phyloP scores from a whole-genome alignment of 1,284 basidiomycete species.

The Melanopsichium pennsylvanicum region DNA sequence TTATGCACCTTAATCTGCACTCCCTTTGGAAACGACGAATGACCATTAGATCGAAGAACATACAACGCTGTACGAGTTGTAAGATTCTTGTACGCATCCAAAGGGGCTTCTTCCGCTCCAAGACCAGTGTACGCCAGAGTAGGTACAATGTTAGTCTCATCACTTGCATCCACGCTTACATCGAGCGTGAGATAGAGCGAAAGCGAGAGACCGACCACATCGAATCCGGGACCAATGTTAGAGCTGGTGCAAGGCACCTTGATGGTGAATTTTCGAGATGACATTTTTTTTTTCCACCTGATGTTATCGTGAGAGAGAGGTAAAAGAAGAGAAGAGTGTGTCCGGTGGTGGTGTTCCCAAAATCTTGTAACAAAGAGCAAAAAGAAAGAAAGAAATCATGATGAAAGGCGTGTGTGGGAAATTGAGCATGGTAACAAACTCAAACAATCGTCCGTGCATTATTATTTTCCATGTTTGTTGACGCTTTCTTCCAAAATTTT shows the following conservation, averaged over 20 bases:
- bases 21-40: slow-evolving; percentile 75
- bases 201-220: slow-evolving; percentile 95
- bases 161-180: slow-evolving; percentile 68
- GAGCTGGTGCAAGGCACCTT: slow-evolving; percentile 93
- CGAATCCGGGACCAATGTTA: slow-evolving; percentile 98
- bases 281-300: slow-evolving; percentile 1
- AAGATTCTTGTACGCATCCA: slow-evolving; percentile 95
- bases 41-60: slow-evolving; percentile 85
- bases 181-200: slow-evolving; percentile 83
- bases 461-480: too few species aligned
- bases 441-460: not conserved
- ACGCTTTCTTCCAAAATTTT: too few species aligned
- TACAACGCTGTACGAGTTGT: slow-evolving; percentile 98
- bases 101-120: slow-evolving; percentile 87
- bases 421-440: not conserved
- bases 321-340: too few species aligned
- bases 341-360: slow-evolving; percentile 3
- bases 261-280: slow-evolving; percentile 70
- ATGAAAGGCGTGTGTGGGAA: too few species aligned
- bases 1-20: slow-evolving; percentile 79
- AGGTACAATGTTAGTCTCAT: slow-evolving; percentile 67
- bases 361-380: too few species aligned
- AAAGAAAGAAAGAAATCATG: too few species aligned
- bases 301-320: too few species aligned
- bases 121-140: slow-evolving; percentile 83